Evolutionary conservation across 768 basidiomycete species (phyloP).

Genomic region (Boletus sensibilis): DNA sequence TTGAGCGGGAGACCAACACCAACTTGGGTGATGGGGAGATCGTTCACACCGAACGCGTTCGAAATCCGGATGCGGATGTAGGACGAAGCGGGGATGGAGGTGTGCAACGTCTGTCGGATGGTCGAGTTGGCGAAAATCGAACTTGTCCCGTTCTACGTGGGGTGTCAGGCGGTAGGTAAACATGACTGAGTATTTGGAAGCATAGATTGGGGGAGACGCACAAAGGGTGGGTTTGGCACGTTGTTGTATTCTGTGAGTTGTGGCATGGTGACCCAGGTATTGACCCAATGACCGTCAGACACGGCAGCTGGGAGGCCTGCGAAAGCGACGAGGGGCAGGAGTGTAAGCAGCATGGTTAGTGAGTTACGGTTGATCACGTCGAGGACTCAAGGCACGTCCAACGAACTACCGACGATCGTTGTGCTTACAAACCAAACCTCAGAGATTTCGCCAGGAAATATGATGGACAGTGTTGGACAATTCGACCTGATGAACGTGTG

Average conservation of each 20-base stretch:
- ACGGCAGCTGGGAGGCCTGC: neutral
- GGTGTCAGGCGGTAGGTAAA: slow-evolving; percentile 4
- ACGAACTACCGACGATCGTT: neutral
- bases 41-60: neutral
- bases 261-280: slow-evolving; percentile 8
- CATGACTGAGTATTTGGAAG: too few species aligned
- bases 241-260: slow-evolving; percentile 5
- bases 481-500: neutral
- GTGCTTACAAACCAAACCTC: neutral
- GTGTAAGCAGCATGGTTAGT: neutral
- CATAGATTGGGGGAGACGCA: too few species aligned
- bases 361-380: neutral
- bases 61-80: neutral
- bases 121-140: neutral
- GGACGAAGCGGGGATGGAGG: too few species aligned
- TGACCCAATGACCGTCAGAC: slow-evolving; percentile 1
- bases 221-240: slow-evolving; percentile 18
- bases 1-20: neutral
- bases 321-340: neutral
- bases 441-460: neutral
- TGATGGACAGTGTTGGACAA: neutral
- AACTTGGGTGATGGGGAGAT: neutral
- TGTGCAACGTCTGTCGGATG: too few species aligned
- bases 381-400: neutral
- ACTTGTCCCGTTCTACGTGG: neutral